These are phyloP conservation scores for Tetracladium maxilliforme DNA, from an alignment of 2,329 filamentous ascomycete genomes.

Conservation along the genomic window DNA sequence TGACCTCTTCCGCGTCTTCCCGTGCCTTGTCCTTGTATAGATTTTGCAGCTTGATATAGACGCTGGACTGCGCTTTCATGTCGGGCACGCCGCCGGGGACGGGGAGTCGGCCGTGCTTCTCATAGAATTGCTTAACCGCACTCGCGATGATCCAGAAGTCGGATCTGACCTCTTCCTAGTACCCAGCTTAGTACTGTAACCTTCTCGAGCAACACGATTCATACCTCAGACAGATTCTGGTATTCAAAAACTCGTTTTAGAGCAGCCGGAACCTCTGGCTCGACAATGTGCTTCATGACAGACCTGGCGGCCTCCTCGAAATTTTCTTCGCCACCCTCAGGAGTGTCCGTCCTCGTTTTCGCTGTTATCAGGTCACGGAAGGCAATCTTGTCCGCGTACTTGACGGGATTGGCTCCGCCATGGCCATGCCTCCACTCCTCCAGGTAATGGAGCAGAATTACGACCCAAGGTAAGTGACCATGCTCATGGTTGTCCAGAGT, in stretches of 20 bases:
- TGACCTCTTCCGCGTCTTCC: constrained; percentile 61
- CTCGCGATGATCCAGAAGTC: constrained; percentile 83
- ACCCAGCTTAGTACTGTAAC: constrained; percentile 1
- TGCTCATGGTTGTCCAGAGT: constrained; percentile 65
- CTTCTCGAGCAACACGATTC: constrained; percentile 7
- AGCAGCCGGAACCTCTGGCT: constrained; percentile 49
- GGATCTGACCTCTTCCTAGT: constrained; percentile 30
- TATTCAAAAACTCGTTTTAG: constrained; percentile 70
- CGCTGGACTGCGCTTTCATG: constrained; percentile 88
- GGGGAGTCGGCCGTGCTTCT: constrained; percentile 58
- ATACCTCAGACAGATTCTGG: constrained; percentile 19
- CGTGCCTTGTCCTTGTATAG: constrained; percentile 85
- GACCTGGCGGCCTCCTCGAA: constrained; percentile 84
- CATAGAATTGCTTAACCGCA: constrained; percentile 65
- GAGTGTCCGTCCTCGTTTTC: constrained; percentile 53
- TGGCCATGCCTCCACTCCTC: constrained; percentile 64
- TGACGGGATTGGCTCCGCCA: constrained; percentile 50
- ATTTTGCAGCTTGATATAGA: constrained; percentile 83
- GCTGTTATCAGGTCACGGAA: constrained; percentile 60
- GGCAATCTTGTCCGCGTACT: constrained; percentile 72
- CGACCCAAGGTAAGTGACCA: constrained; percentile 79
- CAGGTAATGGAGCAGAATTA: constrained; percentile 70
- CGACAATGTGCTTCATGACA: constrained; percentile 73
- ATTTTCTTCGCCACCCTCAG: constrained; percentile 90
- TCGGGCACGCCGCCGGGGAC: constrained; percentile 81